Conservation (phyloP, 768 basidiomycete species). For the Melanogaster broomeanus region DNA sequence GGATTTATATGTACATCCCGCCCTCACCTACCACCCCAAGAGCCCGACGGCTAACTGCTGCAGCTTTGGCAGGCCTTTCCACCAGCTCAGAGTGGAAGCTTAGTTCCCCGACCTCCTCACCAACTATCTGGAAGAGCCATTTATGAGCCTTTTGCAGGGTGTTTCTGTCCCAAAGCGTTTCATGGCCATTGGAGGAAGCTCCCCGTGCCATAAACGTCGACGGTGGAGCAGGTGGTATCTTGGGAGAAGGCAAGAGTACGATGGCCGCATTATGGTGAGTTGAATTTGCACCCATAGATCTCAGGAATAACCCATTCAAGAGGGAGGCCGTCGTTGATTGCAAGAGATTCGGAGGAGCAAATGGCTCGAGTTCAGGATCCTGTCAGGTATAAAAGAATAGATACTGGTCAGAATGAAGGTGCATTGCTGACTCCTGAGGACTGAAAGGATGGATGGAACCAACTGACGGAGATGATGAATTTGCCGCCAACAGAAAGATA, state of each 20-base stretch:
- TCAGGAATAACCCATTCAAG: conserved; percentile 30
- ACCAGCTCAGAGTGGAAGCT: conserved; percentile 15
- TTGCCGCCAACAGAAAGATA: conserved; percentile 42
- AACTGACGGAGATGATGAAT: conserved; percentile 11
- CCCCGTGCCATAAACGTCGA: conserved; percentile 36
- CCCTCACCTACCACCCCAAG: conserved; percentile 45
- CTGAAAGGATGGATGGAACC: background rate
- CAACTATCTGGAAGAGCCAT: conserved; percentile 37
- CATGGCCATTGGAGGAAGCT: conserved; percentile 20
- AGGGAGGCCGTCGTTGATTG: conserved; percentile 57
- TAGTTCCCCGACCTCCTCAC: conserved; percentile 14
- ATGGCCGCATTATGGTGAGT: conserved; percentile 11
- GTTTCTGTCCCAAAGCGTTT: conserved; percentile 37
- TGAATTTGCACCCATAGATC: background rate
- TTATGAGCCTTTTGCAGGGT: conserved; percentile 38
- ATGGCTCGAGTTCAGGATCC: conserved; percentile 38
- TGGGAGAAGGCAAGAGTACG: conserved; percentile 51
- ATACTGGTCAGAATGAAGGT: background rate
- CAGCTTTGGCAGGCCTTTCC: conserved; percentile 1
- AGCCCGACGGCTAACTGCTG: conserved; percentile 7
- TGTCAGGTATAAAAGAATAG: conserved; percentile 18
- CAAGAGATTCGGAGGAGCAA: conserved; percentile 58
- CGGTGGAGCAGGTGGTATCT: conserved; percentile 44
- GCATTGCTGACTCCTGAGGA: background rate
- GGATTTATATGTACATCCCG: conserved; percentile 55